A percentile compares a stretch with the other conserved stretches of the same genome.
These are phyloP conservation scores for Podospora bellae-mahoneyi DNA, from an alignment of 495 filamentous ascomycete genomes.

Conservation along the genomic window DNA sequence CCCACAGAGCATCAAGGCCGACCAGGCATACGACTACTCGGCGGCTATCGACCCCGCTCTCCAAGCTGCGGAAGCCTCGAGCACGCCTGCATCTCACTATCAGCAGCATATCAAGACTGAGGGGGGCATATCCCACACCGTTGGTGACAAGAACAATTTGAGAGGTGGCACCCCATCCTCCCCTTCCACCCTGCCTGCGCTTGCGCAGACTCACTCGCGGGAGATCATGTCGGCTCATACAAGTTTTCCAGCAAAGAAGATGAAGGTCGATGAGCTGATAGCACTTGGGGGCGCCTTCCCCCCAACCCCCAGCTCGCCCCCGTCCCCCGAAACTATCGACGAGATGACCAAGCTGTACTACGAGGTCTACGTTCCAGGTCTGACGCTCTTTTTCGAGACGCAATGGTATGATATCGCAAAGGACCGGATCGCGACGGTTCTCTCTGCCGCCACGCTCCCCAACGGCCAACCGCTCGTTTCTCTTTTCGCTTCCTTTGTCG, in stretches of 20 bases:
- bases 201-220: slow-evolving; percentile 27
- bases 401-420: slow-evolving; percentile 67
- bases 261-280: slow-evolving; percentile 74
- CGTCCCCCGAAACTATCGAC: slow-evolving; percentile 51
- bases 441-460: slow-evolving; percentile 44
- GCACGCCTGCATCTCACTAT: slow-evolving; percentile 40
- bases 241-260: slow-evolving; percentile 59
- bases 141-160: slow-evolving; percentile 21
- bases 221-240: slow-evolving; percentile 45
- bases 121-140: slow-evolving; percentile 22
- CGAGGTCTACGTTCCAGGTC: slow-evolving; percentile 70
- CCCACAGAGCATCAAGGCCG: slow-evolving; percentile 58
- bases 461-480: slow-evolving; percentile 58
- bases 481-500: slow-evolving; percentile 60
- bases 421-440: slow-evolving; percentile 25
- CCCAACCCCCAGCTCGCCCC: slow-evolving; percentile 54
- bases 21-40: slow-evolving; percentile 61
- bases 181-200: slow-evolving; percentile 17
- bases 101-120: slow-evolving; percentile 33
- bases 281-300: slow-evolving; percentile 61
- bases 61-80: slow-evolving; percentile 43
- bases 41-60: slow-evolving; percentile 74
- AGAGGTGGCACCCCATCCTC: slow-evolving; percentile 34
- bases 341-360: slow-evolving; percentile 73
- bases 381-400: slow-evolving; percentile 81